Evolutionary conservation across 2,329 filamentous ascomycete genomes (phyloP).

Genomic region (Penicillium sclerotiorum): DNA sequence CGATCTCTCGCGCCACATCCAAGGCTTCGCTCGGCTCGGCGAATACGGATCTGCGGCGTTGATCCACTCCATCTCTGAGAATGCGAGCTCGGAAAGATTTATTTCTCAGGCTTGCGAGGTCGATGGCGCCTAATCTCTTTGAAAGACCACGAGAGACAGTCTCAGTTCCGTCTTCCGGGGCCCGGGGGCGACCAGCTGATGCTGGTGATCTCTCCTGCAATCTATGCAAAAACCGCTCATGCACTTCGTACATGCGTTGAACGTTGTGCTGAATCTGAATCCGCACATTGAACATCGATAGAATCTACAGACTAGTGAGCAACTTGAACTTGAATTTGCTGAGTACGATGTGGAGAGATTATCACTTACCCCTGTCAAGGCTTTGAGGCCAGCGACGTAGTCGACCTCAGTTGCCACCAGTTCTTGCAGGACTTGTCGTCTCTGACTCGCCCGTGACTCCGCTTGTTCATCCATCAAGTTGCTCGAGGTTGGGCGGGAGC

Average conservation of each 20-base stretch:
- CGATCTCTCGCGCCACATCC: constrained; percentile 58
- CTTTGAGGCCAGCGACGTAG: constrained; percentile 85
- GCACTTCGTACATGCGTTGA: constrained; percentile 76
- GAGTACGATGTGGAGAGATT: not conserved
- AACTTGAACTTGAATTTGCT: too few species aligned
- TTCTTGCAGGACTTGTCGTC: constrained; percentile 81
- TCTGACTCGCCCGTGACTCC: constrained; percentile 71
- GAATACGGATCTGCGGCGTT: constrained; percentile 39
- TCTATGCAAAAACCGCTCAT: constrained; percentile 77
- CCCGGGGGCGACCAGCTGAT: constrained; percentile 50
- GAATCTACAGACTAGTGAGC: constrained; percentile 58
- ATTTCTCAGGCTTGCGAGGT: constrained; percentile 43
- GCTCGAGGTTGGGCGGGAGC: constrained; percentile 48
- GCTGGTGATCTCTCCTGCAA: constrained; percentile 73
- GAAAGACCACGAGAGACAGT: constrained; percentile 38
- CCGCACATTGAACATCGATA: constrained; percentile 72
- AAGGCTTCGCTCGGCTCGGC: constrained; percentile 58
- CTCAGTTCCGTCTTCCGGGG: constrained; percentile 23
- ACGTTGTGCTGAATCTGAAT: constrained; percentile 78
- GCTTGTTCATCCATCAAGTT: constrained; percentile 66
- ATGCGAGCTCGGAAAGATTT: constrained; percentile 33
- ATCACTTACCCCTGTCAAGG: constrained; percentile 74
- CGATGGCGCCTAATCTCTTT: constrained; percentile 52
- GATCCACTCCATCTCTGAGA: constrained; percentile 31
- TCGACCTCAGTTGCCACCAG: constrained; percentile 82